Percentiles rank a stretch among this genome's conserved stretches.
Conservation (phyloP, 2,329 filamentous ascomycete genomes). For the Cladophialophora exuberans region DNA sequence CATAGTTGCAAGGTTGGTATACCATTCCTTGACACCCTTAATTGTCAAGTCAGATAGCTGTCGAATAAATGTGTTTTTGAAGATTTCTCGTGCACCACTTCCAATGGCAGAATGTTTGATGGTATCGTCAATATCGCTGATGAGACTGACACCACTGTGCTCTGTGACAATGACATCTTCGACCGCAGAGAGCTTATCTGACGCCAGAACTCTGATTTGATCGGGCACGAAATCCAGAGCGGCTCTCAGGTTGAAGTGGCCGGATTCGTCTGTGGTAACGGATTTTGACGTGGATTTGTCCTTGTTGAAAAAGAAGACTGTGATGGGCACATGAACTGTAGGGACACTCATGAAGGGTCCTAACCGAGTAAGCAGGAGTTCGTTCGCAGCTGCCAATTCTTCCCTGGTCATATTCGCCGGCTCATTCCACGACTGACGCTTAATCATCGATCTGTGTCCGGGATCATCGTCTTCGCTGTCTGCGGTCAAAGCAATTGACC, state of each 20-base stretch:
- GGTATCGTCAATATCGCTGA: constrained; percentile 97
- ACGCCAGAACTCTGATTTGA: constrained; percentile 82
- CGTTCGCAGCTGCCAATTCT: constrained; percentile 79
- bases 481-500: not conserved
- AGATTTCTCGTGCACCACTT: constrained; percentile 87
- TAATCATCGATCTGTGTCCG: constrained; percentile 44
- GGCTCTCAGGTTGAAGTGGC: constrained; percentile 82
- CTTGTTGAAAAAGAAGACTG: constrained; percentile 94
- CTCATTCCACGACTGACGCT: constrained; percentile 54
- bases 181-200: constrained; percentile 79
- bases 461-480: constrained; percentile 35
- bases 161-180: constrained; percentile 79
- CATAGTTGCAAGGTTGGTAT: constrained; percentile 72
- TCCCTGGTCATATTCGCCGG: constrained; percentile 70
- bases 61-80: constrained; percentile 91
- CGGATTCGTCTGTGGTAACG: constrained; percentile 81
- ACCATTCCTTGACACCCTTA: constrained; percentile 89
- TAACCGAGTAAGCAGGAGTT: constrained; percentile 83
- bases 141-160: constrained; percentile 80
- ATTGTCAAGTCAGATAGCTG: constrained; percentile 81
- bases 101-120: constrained; percentile 94
- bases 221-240: constrained; percentile 89
- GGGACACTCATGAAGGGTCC: constrained; percentile 89
- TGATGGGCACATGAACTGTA: constrained; percentile 75
- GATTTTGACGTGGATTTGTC: constrained; percentile 79